phyloP scores from a whole-genome alignment of 441 rosid species.

The Capsella rubella region DNA sequence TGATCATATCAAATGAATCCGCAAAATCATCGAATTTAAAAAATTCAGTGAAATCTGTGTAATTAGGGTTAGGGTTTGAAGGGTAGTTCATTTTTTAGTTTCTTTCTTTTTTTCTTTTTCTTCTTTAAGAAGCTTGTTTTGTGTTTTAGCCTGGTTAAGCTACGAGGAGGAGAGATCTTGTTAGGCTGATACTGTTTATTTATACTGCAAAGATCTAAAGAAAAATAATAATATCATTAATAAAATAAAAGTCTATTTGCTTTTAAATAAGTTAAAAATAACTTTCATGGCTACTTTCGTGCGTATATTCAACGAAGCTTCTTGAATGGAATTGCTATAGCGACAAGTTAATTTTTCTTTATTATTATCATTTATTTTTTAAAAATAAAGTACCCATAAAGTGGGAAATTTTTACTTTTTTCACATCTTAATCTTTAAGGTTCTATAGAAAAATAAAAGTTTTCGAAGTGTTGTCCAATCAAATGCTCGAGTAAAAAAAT shows the following conservation, averaged over 20 bases:
- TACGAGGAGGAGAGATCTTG: slow-evolving; percentile 30
- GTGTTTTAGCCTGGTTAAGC: slow-evolving; percentile 22
- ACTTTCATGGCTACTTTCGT: slow-evolving; percentile 29
- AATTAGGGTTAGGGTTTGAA: slow-evolving; percentile 45
- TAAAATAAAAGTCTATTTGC: slow-evolving; percentile 20
- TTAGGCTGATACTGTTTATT: slow-evolving; percentile 33
- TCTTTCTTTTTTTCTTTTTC: neutral
- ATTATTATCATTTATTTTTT: slow-evolving; percentile 10
- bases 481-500: slow-evolving; percentile 6
- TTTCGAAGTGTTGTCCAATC: slow-evolving; percentile 16
- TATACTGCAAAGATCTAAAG: slow-evolving; percentile 15
- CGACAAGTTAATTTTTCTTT: slow-evolving; percentile 12
- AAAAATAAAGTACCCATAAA: slow-evolving; percentile 19
- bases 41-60: slow-evolving; percentile 13
- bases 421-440: slow-evolving; percentile 18
- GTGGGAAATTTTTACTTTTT: slow-evolving; percentile 25
- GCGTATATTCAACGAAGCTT: slow-evolving; percentile 38
- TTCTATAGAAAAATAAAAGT: neutral
- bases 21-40: slow-evolving; percentile 32
- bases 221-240: neutral
- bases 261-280: slow-evolving; percentile 15
- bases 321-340: slow-evolving; percentile 18
- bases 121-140: neutral
- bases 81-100: slow-evolving; percentile 39
- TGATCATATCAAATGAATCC: slow-evolving; percentile 30